These are phyloP conservation scores for Dactylorhiza incarnata DNA, from an alignment of 106 monocot species.

Conservation along the genomic window DNA sequence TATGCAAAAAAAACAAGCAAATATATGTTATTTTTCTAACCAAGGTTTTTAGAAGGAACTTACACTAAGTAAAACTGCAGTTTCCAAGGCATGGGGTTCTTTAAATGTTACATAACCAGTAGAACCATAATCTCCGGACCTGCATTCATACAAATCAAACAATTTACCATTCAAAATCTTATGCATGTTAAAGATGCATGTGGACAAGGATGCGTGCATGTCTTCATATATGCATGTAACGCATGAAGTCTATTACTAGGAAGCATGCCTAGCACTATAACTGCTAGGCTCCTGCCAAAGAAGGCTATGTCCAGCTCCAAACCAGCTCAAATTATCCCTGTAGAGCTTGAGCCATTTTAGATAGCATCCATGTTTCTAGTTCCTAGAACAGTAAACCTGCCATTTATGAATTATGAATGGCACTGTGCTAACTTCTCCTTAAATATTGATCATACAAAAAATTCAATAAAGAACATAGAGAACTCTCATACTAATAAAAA, in stretches of 20 bases:
- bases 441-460: not conserved
- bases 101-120: constrained; percentile 82
- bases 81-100: constrained; percentile 60
- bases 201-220: not conserved
- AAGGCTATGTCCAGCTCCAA: not conserved
- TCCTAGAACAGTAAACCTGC: not conserved
- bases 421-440: not conserved
- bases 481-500: not conserved
- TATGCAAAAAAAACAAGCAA: constrained; percentile 1
- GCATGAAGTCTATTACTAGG: not conserved
- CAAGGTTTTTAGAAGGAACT: constrained; percentile 18
- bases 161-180: not conserved
- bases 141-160: constrained; percentile 13
- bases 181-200: not conserved
- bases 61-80: constrained; percentile 77
- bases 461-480: not conserved
- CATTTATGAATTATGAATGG: not conserved
- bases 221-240: not conserved
- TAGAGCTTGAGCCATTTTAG: not conserved
- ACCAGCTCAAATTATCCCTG: not conserved
- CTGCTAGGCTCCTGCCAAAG: not conserved
- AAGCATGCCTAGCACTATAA: not conserved
- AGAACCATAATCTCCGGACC: constrained; percentile 61
- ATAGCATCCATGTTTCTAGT: not conserved
- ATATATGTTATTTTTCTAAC: not conserved